These are phyloP conservation scores for Bryum argenteum DNA, from an alignment of 225 moss, liverwort and hornwort genomes.

Conservation along the genomic window DNA sequence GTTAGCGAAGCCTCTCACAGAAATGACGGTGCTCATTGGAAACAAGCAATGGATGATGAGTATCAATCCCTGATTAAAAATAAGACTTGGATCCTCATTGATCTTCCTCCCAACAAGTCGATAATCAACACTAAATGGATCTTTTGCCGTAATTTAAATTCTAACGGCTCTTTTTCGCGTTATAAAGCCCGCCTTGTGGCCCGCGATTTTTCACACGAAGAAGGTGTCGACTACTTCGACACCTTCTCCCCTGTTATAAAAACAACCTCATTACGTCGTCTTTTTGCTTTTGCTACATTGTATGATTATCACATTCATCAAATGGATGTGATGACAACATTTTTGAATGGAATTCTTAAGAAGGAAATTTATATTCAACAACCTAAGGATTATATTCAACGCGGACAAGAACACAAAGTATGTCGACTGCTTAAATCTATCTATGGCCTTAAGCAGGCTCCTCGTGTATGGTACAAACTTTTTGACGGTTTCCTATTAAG, in stretches of 20 bases:
- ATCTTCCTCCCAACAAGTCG: background rate
- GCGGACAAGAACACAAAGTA: background rate
- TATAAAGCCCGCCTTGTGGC: background rate
- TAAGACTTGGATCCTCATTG: background rate
- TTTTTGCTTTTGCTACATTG: background rate
- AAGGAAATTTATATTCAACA: background rate
- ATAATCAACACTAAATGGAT: conserved; percentile 3
- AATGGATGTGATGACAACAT: background rate
- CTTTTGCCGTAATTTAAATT: background rate
- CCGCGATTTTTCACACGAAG: background rate
- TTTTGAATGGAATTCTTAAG: background rate
- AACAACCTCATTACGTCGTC: background rate
- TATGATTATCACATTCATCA: background rate
- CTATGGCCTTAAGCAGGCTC: background rate
- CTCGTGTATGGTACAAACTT: too few relatives aligned
- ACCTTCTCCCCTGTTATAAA: background rate
- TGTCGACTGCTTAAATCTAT: background rate
- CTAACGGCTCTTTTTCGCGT: background rate
- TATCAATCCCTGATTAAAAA: background rate
- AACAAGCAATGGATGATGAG: background rate
- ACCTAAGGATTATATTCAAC: background rate
- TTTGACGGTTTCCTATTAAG: background rate
- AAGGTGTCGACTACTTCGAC: background rate
- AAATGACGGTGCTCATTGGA: background rate
- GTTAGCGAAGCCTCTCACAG: background rate